A percentile compares a stretch with the other conserved stretches of the same genome.
phyloP scores from a whole-genome alignment of 345 rosid genomes.

The Syzygium aromaticum region DNA sequence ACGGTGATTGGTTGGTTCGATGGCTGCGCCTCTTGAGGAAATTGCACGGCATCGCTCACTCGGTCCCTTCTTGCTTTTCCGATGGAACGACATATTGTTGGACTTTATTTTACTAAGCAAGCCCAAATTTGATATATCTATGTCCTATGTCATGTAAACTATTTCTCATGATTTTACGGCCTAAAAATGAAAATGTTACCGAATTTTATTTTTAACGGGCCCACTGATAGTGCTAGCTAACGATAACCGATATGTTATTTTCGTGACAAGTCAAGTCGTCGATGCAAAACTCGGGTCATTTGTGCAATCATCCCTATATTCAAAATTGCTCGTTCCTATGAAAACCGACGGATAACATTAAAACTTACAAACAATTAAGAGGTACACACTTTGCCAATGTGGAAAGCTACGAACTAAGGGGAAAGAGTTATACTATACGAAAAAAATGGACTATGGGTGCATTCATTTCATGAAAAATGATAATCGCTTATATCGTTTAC shows the following conservation, averaged over 20 bases:
- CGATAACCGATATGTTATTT: neutral
- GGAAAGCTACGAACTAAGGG: neutral
- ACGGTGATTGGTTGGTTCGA: too few relatives aligned
- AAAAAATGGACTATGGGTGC: neutral
- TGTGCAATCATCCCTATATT: too few relatives aligned
- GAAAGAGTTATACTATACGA: neutral
- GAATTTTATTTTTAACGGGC: neutral
- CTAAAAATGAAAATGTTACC: neutral
- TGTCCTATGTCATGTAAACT: neutral
- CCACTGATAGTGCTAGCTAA: too few relatives aligned
- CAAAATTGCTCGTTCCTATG: too few relatives aligned
- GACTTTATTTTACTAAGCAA: neutral
- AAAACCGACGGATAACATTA: too few relatives aligned
- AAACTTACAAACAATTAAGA: too few relatives aligned
- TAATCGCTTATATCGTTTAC: too few relatives aligned
- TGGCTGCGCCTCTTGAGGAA: neutral
- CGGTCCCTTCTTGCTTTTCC: neutral
- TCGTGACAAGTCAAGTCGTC: neutral
- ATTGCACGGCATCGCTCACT: neutral
- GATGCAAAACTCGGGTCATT: too few relatives aligned
- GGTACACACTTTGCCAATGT: too few relatives aligned
- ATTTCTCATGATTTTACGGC: neutral
- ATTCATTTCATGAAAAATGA: too few relatives aligned
- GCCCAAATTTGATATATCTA: neutral
- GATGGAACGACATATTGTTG: neutral